phyloP scores from a whole-genome alignment of 1,284 basidiomycete genomes.

The Mycena sp. region DNA sequence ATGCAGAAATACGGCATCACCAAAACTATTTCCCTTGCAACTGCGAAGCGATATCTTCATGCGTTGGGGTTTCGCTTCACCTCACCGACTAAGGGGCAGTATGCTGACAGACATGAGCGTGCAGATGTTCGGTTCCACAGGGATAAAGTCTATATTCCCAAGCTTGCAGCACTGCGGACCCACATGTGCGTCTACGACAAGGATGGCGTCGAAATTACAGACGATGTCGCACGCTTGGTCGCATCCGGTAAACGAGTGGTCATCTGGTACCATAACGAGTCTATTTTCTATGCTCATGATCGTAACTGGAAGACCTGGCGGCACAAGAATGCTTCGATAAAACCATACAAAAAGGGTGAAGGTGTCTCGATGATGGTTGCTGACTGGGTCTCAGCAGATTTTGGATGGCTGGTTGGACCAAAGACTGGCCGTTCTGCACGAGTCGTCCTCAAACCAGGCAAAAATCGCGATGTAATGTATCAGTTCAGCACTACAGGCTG shows the following conservation, averaged over 20 bases:
- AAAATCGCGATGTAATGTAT: slow-evolving; percentile 39
- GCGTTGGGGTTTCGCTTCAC: slow-evolving; percentile 21
- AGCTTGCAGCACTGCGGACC: not conserved
- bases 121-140: slow-evolving; percentile 1
- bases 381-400: slow-evolving; percentile 51
- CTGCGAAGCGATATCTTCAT: slow-evolving; percentile 25
- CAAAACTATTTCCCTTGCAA: slow-evolving; percentile 8
- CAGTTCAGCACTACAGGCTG: slow-evolving; percentile 15
- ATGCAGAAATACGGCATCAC: slow-evolving; percentile 23
- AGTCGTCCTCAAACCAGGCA: slow-evolving; percentile 25
- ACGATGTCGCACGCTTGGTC: not conserved
- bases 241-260: slow-evolving; percentile 26
- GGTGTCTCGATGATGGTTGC: slow-evolving; percentile 48
- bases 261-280: slow-evolving; percentile 44
- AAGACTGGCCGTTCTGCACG: not conserved
- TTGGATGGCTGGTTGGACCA: slow-evolving; percentile 44
- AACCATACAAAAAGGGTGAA: slow-evolving; percentile 43
- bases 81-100: slow-evolving; percentile 15
- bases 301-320: slow-evolving; percentile 38
- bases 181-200: slow-evolving; percentile 19
- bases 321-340: slow-evolving; percentile 37
- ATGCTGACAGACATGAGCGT: slow-evolving; percentile 14
- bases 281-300: slow-evolving; percentile 48
- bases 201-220: slow-evolving; percentile 14
- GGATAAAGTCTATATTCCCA: slow-evolving; percentile 12